A percentile compares a stretch with the other conserved stretches of the same genome.
phyloP scores from a whole-genome alignment of 2,329 filamentous ascomycete species.

The Colletotrichum viniferum region DNA sequence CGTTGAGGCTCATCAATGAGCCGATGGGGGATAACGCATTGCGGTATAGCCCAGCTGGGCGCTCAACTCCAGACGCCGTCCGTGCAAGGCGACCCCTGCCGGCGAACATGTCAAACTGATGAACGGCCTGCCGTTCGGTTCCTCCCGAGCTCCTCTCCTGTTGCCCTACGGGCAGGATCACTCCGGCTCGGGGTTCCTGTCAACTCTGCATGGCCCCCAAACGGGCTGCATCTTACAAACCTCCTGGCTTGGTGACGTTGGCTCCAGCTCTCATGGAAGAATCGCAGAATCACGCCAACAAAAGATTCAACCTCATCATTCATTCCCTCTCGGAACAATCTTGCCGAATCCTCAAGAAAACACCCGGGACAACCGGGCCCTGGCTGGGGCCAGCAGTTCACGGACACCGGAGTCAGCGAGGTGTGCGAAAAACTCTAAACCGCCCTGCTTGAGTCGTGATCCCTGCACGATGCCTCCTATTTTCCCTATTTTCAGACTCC shows the following conservation, averaged over 20 bases:
- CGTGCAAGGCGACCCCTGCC: neutral
- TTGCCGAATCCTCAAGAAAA: neutral
- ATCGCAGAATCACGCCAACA: fast-evolving
- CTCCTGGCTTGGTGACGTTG: neutral
- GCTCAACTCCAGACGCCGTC: neutral
- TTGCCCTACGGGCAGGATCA: neutral
- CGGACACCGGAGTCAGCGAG: conserved; percentile 2
- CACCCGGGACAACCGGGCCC: neutral
- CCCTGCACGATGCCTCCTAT: conserved; percentile 8
- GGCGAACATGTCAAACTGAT: neutral
- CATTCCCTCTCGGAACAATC: neutral
- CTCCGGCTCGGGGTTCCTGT: neutral
- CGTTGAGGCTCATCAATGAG: neutral
- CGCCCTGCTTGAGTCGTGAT: conserved; percentile 11
- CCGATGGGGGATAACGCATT: neutral
- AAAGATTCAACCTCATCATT: neutral
- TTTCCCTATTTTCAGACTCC: conserved; percentile 12
- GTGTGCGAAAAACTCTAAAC: conserved; percentile 14
- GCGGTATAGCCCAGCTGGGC: neutral
- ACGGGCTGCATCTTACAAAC: neutral
- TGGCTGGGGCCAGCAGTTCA: neutral
- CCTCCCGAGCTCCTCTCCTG: neutral
- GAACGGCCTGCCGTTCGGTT: neutral
- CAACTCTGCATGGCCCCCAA: neutral
- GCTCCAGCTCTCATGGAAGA: neutral